These are phyloP conservation scores for Aspergillus ochraceoroseus DNA, from an alignment of 2,329 filamentous ascomycete genomes.

Conservation along the genomic window DNA sequence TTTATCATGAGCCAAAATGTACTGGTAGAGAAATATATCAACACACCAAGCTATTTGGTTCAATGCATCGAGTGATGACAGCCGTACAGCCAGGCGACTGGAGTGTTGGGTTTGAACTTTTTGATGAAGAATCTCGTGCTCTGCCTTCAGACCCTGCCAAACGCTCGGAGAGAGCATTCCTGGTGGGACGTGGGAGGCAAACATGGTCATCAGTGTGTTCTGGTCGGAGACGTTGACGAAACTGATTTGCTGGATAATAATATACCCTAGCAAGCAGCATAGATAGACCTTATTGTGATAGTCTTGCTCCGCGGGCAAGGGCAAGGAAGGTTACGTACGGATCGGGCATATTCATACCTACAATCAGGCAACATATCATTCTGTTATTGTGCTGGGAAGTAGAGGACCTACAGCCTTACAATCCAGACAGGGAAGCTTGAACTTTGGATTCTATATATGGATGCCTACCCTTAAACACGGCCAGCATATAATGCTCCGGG, in stretches of 20 bases:
- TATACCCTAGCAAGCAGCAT: constrained; percentile 17
- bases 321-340: background rate
- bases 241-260: constrained; percentile 37
- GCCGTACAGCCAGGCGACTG: constrained; percentile 11
- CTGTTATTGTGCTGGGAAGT: background rate
- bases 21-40: no score
- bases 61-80: constrained; percentile 1
- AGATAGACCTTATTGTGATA: constrained; percentile 24
- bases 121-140: background rate
- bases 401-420: no score
- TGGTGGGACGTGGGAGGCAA: constrained; percentile 45
- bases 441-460: no score
- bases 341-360: constrained; percentile 5
- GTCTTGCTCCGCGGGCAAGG: constrained; percentile 5
- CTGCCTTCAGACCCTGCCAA: no score
- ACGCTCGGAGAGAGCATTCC: constrained; percentile 24
- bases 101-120: background rate
- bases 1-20: no score
- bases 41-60: constrained; percentile 25
- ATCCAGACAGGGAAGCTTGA: no score
- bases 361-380: constrained; percentile 1
- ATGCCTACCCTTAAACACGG: no score
- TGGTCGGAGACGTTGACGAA: constrained; percentile 42
- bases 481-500: no score
- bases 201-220: constrained; percentile 38